phyloP scores from a whole-genome alignment of 805 yeast genomes.

The Ogataea kodamae region DNA sequence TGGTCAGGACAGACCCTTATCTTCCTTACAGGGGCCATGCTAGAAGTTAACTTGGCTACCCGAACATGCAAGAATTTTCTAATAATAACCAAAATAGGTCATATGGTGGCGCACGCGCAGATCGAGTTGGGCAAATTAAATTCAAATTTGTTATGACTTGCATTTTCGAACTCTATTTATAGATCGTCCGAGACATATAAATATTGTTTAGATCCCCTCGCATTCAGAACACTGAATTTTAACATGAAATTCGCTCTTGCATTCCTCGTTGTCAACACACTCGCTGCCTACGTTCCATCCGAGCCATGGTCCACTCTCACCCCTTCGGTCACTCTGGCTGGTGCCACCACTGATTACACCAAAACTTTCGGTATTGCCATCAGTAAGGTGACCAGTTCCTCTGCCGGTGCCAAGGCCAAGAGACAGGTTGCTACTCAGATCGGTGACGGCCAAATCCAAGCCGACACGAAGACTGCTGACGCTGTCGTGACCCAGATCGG shows the following conservation, averaged over 20 bases:
- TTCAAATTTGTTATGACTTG: conserved; percentile 3
- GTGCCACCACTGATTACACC: conserved; percentile 55
- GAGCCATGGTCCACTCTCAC: conserved; percentile 73
- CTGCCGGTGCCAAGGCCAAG: conserved; percentile 29
- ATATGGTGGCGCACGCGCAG: conserved; percentile 4
- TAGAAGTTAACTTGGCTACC: conserved; percentile 5
- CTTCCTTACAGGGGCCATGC: too few species aligned
- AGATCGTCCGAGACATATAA: conserved; percentile 41
- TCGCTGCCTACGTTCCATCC: conserved; percentile 62
- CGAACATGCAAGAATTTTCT: conserved; percentile 13
- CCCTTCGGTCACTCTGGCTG: conserved; percentile 51
- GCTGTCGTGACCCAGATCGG: conserved; percentile 20
- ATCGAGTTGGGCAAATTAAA: conserved; percentile 8
- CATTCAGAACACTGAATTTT: too few species aligned
- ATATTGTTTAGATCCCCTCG: too few species aligned
- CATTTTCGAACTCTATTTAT: conserved; percentile 8
- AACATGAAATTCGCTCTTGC: conserved; percentile 8
- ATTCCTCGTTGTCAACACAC: conserved; percentile 42
- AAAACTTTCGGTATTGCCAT: conserved; percentile 68
- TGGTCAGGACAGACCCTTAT: too few species aligned
- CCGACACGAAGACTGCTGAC: conserved; percentile 12
- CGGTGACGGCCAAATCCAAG: conserved; percentile 31
- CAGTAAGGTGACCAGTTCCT: conserved; percentile 43
- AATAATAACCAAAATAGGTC: conserved; percentile 1
- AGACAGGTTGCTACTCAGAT: conserved; percentile 40